Evolutionary conservation across 768 basidiomycete genomes (phyloP).

Genomic region (Lentinula edodes): DNA sequence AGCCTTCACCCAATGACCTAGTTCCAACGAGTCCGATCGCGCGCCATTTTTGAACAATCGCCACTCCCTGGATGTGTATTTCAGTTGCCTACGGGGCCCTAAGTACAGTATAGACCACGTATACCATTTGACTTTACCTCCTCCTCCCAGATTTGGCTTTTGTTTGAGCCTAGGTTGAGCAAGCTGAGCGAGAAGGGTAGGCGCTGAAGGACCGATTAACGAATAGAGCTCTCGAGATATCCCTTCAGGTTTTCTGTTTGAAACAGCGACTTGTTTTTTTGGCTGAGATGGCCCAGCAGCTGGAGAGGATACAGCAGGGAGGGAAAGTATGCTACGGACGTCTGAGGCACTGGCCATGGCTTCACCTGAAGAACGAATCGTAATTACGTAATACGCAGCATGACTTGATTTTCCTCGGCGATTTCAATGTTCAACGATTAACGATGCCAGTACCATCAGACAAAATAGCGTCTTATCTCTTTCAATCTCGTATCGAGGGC

Average conservation of each 20-base stretch:
- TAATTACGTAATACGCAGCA: background rate
- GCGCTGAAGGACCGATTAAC: constrained; percentile 91
- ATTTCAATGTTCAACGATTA: background rate
- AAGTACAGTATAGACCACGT: constrained; percentile 9
- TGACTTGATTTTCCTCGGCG: background rate
- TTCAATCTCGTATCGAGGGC: too few relatives aligned
- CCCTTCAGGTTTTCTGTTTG: constrained; percentile 73
- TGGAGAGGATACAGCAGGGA: constrained; percentile 38
- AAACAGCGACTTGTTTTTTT: constrained; percentile 36
- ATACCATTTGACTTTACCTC: constrained; percentile 69
- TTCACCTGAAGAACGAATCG: background rate
- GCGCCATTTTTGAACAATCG: constrained; percentile 67
- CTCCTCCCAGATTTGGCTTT: constrained; percentile 68
- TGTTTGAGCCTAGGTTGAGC: constrained; percentile 83
- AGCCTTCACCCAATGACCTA: constrained; percentile 82
- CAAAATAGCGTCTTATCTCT: too few relatives aligned
- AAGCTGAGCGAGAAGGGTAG: constrained; percentile 74
- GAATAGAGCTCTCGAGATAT: constrained; percentile 91
- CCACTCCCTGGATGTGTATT: constrained; percentile 55
- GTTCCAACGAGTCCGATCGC: constrained; percentile 60
- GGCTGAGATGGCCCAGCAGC: constrained; percentile 39
- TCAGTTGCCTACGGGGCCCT: background rate
- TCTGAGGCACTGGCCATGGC: constrained; percentile 59
- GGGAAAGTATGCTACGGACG: constrained; percentile 76
- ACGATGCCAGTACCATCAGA: too few relatives aligned